Percentiles rank a stretch among this genome's conserved stretches.
Evolutionary conservation across 257 asterid genomes (phyloP).

Genomic region (Echium plantagineum): DNA sequence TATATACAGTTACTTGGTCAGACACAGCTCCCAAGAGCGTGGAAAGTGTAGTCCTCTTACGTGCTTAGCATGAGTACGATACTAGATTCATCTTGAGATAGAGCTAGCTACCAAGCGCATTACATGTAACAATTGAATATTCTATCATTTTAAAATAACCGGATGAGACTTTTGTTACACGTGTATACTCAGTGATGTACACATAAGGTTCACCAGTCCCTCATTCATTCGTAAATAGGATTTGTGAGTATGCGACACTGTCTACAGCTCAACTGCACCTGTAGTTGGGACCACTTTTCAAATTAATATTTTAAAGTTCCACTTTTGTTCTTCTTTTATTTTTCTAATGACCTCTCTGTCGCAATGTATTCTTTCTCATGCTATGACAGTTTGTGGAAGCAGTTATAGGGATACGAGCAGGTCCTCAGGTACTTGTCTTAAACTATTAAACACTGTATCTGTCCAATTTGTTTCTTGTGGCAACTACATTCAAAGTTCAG

Average conservation of each 20-base stretch:
- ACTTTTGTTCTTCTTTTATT: neutral
- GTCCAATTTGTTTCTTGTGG: neutral
- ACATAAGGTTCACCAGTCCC: neutral
- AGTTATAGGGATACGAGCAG: constrained; percentile 54
- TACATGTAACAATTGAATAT: neutral
- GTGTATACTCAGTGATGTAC: neutral
- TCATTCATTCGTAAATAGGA: neutral
- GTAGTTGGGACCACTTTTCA: neutral
- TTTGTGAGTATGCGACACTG: neutral
- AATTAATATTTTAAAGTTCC: no score
- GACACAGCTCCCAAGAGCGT: neutral
- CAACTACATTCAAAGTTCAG: neutral
- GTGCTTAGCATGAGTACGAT: neutral
- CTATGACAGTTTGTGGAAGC: constrained; percentile 82
- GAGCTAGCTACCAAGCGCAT: neutral
- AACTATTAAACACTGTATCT: neutral
- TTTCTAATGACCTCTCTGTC: no score
- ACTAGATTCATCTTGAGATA: neutral
- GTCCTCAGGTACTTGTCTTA: constrained; percentile 40
- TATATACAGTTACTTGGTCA: no score
- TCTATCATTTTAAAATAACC: no score
- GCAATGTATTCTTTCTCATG: neutral
- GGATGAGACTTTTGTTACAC: neutral
- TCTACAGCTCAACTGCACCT: neutral
- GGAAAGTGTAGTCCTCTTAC: neutral